A percentile compares a stretch with the other conserved stretches of the same genome.
Evolutionary conservation across 805 yeast genomes (phyloP).

Genomic region (Pichia paraexigua): DNA sequence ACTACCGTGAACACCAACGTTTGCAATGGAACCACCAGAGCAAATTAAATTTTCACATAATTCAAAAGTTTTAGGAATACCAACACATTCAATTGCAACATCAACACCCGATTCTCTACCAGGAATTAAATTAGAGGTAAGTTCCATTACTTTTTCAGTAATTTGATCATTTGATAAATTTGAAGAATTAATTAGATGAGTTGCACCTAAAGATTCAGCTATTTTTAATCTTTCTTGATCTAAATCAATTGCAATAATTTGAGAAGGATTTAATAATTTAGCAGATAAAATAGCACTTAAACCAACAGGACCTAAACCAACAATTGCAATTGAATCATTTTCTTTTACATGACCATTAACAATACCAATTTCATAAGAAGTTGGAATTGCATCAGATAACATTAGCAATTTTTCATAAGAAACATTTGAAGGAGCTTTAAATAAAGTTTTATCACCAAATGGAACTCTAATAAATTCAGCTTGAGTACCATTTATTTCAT

Average conservation of each 20-base stretch:
- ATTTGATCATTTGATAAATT: constrained; percentile 33
- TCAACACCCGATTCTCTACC: constrained; percentile 44
- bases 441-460: constrained; percentile 35
- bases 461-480: constrained; percentile 54
- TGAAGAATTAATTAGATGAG: constrained; percentile 45
- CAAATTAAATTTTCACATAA: constrained; percentile 47
- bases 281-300: constrained; percentile 53
- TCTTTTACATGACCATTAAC: constrained; percentile 43
- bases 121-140: constrained; percentile 19
- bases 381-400: constrained; percentile 59
- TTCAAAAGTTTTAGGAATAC: constrained; percentile 53
- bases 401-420: constrained; percentile 45
- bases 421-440: constrained; percentile 25
- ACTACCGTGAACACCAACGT: constrained; percentile 49
- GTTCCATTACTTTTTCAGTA: constrained; percentile 23
- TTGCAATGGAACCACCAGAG: constrained; percentile 58
- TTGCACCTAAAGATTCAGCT: constrained; percentile 55
- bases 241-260: constrained; percentile 50
- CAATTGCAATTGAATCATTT: constrained; percentile 55
- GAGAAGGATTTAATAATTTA: constrained; percentile 44
- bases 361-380: constrained; percentile 62
- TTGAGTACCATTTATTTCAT: constrained; percentile 61
- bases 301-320: constrained; percentile 66
- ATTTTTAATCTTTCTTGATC: constrained; percentile 51
- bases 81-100: constrained; percentile 59